These are phyloP conservation scores for Rhodotorula toruloides DNA, from an alignment of 768 basidiomycete genomes.

Conservation along the genomic window DNA sequence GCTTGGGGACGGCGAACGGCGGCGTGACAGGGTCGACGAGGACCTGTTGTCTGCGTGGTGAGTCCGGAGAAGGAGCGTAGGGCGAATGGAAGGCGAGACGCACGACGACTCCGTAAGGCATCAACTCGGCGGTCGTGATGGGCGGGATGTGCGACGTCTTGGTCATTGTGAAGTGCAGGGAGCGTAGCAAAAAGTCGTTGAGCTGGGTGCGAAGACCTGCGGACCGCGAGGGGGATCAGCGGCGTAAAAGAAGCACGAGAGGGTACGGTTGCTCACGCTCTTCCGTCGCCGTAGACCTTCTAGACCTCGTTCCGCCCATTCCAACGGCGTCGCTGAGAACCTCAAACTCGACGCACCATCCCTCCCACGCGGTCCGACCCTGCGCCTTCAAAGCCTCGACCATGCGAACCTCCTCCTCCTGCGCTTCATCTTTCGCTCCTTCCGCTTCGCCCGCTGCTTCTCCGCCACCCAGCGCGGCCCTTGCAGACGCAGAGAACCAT, in stretches of 20 bases:
- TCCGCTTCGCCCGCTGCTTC: not conserved
- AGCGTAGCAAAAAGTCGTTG: slow-evolving; percentile 31
- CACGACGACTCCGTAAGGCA: slow-evolving; percentile 25
- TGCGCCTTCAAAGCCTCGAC: not conserved
- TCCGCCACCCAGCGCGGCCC: slow-evolving; percentile 12
- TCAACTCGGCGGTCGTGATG: slow-evolving; percentile 24
- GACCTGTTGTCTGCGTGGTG: slow-evolving; percentile 16
- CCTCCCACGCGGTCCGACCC: slow-evolving; percentile 15
- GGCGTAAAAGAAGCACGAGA: too few species aligned
- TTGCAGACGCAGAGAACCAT: slow-evolving; percentile 23
- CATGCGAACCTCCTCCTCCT: slow-evolving; percentile 14
- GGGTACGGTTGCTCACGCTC: too few species aligned
- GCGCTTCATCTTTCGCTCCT: not conserved
- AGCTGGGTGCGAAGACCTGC: slow-evolving; percentile 32
- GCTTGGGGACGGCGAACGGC: slow-evolving; percentile 13
- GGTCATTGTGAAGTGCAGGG: slow-evolving; percentile 13
- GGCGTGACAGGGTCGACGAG: slow-evolving; percentile 13
- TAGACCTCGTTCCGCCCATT: not conserved
- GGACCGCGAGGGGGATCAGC: not conserved
- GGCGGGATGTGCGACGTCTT: slow-evolving; percentile 24
- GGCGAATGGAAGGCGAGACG: not conserved
- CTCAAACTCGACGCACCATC: slow-evolving; percentile 30
- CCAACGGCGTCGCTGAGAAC: slow-evolving; percentile 4
- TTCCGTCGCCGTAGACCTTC: not conserved
- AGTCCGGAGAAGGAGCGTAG: accelerated